A percentile compares a stretch with the other conserved stretches of the same genome.
Conservation (phyloP, 148 eudicot genomes). For the Camellia japonica region DNA sequence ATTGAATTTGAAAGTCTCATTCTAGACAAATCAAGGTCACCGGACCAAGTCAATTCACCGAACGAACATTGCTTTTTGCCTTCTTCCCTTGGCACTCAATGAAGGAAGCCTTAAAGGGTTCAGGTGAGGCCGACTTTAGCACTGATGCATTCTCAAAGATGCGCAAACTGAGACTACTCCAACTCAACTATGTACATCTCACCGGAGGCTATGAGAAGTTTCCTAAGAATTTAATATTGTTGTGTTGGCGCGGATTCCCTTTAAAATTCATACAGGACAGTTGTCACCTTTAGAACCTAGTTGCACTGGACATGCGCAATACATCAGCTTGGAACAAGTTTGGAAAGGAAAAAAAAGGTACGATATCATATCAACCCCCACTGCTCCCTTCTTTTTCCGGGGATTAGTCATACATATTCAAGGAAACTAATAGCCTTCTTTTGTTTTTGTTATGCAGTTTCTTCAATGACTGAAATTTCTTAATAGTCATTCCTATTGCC, state of each 20-base stretch:
- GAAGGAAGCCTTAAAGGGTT: not conserved
- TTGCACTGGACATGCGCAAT: slow-evolving; percentile 13
- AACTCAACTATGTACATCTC: slow-evolving; percentile 2
- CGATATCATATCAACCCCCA: no score
- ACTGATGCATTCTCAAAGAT: slow-evolving; percentile 8
- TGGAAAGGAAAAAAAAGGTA: slow-evolving; percentile 14
- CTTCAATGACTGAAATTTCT: slow-evolving; percentile 1
- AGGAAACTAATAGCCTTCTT: no score
- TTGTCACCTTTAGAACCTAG: not conserved
- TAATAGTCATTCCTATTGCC: slow-evolving; percentile 4
- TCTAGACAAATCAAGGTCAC: not conserved
- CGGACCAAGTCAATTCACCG: not conserved
- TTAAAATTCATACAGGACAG: not conserved
- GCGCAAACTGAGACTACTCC: slow-evolving; percentile 12
- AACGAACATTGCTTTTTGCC: not conserved
- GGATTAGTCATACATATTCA: not conserved
- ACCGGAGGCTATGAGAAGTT: not conserved
- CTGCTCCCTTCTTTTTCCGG: not conserved
- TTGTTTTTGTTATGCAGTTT: not conserved
- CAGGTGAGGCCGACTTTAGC: not conserved
- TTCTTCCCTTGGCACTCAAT: not conserved
- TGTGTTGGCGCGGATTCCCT: slow-evolving; percentile 17
- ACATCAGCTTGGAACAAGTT: not conserved
- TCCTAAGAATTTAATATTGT: slow-evolving; percentile 9
- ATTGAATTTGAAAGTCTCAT: slow-evolving; percentile 10